These are phyloP conservation scores for Hypholoma sublateritium DNA, from an alignment of 768 basidiomycete genomes.

Conservation along the genomic window DNA sequence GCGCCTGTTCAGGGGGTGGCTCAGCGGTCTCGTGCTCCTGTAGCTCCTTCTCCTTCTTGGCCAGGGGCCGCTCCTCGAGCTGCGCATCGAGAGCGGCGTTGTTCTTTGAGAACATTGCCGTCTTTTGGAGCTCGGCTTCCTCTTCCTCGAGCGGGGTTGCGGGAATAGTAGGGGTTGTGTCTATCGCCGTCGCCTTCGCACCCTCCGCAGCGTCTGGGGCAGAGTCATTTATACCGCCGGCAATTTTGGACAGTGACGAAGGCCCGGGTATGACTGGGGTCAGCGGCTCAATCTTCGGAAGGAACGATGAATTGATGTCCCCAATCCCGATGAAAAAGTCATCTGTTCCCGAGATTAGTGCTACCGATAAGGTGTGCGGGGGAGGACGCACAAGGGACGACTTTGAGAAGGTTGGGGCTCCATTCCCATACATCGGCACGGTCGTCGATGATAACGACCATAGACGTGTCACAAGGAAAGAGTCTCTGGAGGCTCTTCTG, in stretches of 20 bases:
- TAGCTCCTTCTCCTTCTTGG: constrained; percentile 82
- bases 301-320: constrained; percentile 94
- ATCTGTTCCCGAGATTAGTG: constrained; percentile 47
- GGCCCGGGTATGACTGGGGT: constrained; percentile 33
- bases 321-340: constrained; percentile 99
- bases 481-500: constrained; percentile 90
- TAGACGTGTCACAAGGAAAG: constrained; percentile 96
- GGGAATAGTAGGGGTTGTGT: constrained; percentile 24
- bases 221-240: constrained; percentile 11
- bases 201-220: constrained; percentile 1
- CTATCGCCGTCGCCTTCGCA: constrained; percentile 12
- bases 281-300: constrained; percentile 74
- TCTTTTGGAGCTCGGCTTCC: constrained; percentile 41
- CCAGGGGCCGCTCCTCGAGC: constrained; percentile 82
- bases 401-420: constrained; percentile 95
- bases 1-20: constrained; percentile 15
- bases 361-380: background rate
- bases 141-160: constrained; percentile 42
- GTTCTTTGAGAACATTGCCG: constrained; percentile 66
- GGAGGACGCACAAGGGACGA: constrained; percentile 79
- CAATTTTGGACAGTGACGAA: constrained; percentile 19
- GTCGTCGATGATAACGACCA: constrained; percentile 99
- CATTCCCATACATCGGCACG: constrained; percentile 98
- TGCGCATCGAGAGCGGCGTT: constrained; percentile 80
- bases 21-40: constrained; percentile 44